These are phyloP conservation scores for Juglanconis juglandina DNA, from an alignment of 2,329 filamentous ascomycete species.

Conservation along the genomic window DNA sequence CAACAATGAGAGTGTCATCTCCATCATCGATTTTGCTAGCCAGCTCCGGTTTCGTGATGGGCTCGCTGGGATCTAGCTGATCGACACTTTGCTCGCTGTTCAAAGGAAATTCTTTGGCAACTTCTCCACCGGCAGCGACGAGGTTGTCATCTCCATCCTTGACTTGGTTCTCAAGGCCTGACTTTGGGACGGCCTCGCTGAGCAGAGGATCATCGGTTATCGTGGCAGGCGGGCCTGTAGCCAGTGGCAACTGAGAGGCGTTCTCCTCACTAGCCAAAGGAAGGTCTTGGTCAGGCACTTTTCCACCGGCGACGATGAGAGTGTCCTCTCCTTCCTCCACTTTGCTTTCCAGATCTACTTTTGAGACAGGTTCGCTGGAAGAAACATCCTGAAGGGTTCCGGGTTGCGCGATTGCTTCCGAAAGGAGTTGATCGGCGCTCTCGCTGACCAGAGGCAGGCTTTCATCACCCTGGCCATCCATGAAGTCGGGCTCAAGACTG, in stretches of 20 bases:
- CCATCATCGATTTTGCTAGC: neutral
- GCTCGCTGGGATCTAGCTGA: neutral
- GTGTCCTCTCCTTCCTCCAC: slow-evolving; percentile 1
- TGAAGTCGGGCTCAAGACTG: neutral
- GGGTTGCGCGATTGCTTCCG: neutral
- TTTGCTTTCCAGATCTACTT: neutral
- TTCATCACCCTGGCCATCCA: neutral
- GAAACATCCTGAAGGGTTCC: neutral
- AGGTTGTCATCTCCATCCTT: neutral
- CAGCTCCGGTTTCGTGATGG: neutral
- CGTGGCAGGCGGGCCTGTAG: neutral
- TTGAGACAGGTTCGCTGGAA: neutral
- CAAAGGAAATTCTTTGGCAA: slow-evolving; percentile 1
- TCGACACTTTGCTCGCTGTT: slow-evolving; percentile 1
- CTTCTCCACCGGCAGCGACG: slow-evolving; percentile 5
- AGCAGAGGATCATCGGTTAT: neutral
- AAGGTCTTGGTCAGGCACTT: neutral
- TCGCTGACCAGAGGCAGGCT: neutral
- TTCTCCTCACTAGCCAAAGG: neutral
- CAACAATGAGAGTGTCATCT: neutral
- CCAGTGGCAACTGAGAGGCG: neutral
- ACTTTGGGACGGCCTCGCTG: neutral
- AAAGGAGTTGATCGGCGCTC: neutral
- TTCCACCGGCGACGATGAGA: neutral
- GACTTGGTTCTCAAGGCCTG: neutral